Evolutionary conservation across 306 rosid species (phyloP).

Genomic region (Arachis hypogaea): DNA sequence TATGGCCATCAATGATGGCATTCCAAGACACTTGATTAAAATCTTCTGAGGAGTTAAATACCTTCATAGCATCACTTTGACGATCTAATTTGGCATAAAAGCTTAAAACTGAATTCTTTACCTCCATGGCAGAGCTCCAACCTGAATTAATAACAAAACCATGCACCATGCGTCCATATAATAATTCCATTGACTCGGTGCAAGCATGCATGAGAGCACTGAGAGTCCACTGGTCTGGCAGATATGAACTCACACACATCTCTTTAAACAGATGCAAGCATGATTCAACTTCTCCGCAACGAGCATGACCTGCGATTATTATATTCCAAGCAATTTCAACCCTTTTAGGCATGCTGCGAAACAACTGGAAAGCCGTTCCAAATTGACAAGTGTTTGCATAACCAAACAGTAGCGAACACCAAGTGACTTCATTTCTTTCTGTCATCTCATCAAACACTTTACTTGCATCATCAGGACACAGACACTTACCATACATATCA

Average conservation of each 20-base stretch:
- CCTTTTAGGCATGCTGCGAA: constrained; percentile 60
- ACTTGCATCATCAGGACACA: constrained; percentile 53
- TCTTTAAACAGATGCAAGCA: constrained; percentile 63
- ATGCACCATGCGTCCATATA: constrained; percentile 66
- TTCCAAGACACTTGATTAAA: constrained; percentile 78
- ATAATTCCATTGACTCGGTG: constrained; percentile 47
- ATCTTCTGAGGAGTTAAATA: constrained; percentile 51
- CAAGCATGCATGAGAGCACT: constrained; percentile 75
- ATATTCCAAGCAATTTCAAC: constrained; percentile 80
- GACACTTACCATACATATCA: constrained; percentile 85
- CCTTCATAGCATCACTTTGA: constrained; percentile 52
- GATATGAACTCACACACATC: constrained; percentile 55
- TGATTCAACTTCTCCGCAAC: constrained; percentile 52
- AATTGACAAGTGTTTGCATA: constrained; percentile 52
- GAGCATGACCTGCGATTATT: constrained; percentile 62
- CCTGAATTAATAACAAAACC: constrained; percentile 66
- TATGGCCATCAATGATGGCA: constrained; percentile 76
- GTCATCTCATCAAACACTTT: constrained; percentile 68
- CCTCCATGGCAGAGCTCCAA: constrained; percentile 67
- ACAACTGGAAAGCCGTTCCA: constrained; percentile 50
- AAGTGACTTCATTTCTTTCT: constrained; percentile 59
- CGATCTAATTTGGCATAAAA: constrained; percentile 67
- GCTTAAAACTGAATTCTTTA: constrained; percentile 69
- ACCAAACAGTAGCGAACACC: constrained; percentile 82
- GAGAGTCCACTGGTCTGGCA: constrained; percentile 76